These are phyloP conservation scores for Fusarium metavorans DNA, from an alignment of 2,329 filamentous ascomycete species.

Conservation along the genomic window DNA sequence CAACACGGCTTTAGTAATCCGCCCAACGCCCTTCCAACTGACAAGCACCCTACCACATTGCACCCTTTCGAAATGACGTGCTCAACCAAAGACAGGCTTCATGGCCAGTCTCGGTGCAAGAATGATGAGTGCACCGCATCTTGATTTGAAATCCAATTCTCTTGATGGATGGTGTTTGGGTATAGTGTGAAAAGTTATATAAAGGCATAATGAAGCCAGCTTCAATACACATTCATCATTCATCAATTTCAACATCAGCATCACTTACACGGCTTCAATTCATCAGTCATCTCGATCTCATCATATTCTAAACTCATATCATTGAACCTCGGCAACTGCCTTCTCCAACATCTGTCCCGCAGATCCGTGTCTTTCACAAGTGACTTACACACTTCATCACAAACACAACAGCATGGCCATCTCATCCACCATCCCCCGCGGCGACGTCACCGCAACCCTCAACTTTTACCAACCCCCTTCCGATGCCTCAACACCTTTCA, in stretches of 20 bases:
- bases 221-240: slow-evolving; percentile 5
- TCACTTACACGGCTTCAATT: neutral
- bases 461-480: slow-evolving; percentile 74
- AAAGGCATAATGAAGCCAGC: slow-evolving; percentile 23
- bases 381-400: neutral
- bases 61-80: slow-evolving; percentile 39
- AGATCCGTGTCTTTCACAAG: neutral
- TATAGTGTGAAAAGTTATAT: slow-evolving; percentile 28
- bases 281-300: neutral
- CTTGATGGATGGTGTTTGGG: slow-evolving; percentile 2
- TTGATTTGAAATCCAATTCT: slow-evolving; percentile 47
- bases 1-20: slow-evolving; percentile 41
- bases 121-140: slow-evolving; percentile 23
- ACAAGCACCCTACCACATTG: slow-evolving; percentile 35
- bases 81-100: slow-evolving; percentile 33
- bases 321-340: slow-evolving; percentile 2
- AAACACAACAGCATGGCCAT: slow-evolving; percentile 52
- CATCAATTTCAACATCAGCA: neutral
- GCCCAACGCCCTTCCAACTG: slow-evolving; percentile 33
- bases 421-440: slow-evolving; percentile 61
- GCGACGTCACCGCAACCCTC: slow-evolving; percentile 71
- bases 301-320: neutral
- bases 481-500: slow-evolving; percentile 71
- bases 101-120: slow-evolving; percentile 24
- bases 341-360: neutral